Conservation (phyloP, 2,329 filamentous ascomycete species). For the Cryphonectria nitschkei region DNA sequence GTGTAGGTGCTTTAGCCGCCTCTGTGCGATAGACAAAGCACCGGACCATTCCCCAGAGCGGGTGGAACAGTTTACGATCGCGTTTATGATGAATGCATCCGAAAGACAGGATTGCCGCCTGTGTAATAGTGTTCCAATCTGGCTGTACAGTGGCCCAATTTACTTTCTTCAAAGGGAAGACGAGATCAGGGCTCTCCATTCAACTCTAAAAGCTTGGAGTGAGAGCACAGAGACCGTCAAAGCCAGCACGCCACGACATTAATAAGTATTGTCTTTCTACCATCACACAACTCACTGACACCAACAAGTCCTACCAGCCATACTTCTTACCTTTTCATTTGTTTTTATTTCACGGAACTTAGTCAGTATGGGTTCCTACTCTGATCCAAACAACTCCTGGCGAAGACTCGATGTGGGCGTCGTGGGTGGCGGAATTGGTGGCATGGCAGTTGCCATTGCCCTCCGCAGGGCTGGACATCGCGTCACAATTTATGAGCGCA, state of each 20-base stretch:
- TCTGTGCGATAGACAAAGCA: neutral
- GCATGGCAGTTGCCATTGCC: conserved; percentile 50
- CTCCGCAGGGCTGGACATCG: conserved; percentile 51
- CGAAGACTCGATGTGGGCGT: conserved; percentile 48
- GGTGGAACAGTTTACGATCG: neutral
- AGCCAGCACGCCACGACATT: neutral
- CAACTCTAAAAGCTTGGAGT: neutral
- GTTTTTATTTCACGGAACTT: neutral
- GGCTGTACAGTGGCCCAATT: neutral
- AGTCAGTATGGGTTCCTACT: conserved; percentile 11
- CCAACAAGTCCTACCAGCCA: neutral
- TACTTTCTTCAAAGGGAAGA: neutral
- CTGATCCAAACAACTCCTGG: conserved; percentile 41
- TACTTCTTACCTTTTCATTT: neutral
- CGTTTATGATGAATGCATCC: neutral
- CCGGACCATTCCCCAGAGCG: neutral
- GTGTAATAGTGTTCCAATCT: neutral
- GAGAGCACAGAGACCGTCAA: neutral
- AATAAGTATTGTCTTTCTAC: neutral
- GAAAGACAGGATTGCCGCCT: neutral
- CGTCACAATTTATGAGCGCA: conserved; percentile 67
- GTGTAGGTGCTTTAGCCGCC: conserved; percentile 1
- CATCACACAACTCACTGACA: neutral
- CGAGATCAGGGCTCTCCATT: neutral
- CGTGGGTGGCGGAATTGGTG: conserved; percentile 53